Evolutionary conservation across 352 stramenopile species (phyloP), one percentile per base, ranked within the genome.

Genomic region (Phytophthora litchii): DNA sequence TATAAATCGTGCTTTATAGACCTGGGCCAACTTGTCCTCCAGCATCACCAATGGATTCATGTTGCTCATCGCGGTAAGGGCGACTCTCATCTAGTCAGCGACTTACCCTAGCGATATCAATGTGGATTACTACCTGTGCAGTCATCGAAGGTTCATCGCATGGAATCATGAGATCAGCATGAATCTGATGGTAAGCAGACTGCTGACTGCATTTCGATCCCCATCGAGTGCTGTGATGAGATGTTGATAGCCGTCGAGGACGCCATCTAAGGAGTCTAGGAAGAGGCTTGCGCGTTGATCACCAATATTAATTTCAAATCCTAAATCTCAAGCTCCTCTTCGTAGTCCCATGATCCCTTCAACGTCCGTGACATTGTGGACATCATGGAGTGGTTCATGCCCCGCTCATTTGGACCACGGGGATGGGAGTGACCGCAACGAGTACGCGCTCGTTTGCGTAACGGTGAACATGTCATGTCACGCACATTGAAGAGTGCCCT

Each of bases 381-480:
- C 29, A 34, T 34, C 29, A 34, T 12, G 29, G 29, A 34, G 29
- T 34, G 29, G 29, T 34, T 34, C 29, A 34, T 34, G 29, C 29
- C 29, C 29, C 29, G 29, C 29, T 34, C 52, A 60, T 29, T 42
- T 60, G 25, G 21, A 37, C n/a, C 17, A 32, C 27, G 16, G 48
- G 17, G 48, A 47, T 46, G 29, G 25, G 32, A 21, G 51, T 50
- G 25, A 13, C 21, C 20, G 13, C 16, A 34, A 45, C 17, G 31
- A 16, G 42, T 35, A 60, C 52, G 52, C 47, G 52, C 52, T 37
- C 17, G 36, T 47, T 32, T 8, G 14, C 31, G 25, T 49, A 5
- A 25, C n/a, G 3, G 20, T 12, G 41, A 47, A 49, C 20, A n/a
- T 9, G 44, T 16, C 44, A 27, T 29, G 44, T 51, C 44, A 40